Evolutionary conservation across 2,329 filamentous ascomycete genomes (phyloP), one percentile per base, ranked within the genome.

Genomic region (Aspergillus fructus): DNA sequence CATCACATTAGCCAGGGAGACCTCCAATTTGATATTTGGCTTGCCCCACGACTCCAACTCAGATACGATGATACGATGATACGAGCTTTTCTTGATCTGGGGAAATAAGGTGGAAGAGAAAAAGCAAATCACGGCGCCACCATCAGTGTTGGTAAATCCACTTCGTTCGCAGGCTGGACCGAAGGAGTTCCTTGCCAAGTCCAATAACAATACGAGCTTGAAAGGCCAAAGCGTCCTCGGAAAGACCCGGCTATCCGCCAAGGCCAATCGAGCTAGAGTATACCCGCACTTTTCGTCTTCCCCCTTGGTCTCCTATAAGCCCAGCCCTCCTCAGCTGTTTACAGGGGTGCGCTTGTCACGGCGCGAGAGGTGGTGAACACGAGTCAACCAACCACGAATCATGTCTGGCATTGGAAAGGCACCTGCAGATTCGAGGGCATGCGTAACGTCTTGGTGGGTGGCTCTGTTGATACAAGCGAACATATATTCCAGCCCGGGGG

Each of bases 161-260:
- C 52, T 55, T 40, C 54, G 54, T 56, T 56, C 54, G 54, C 54
- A 56, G 54, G 19, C 47, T 47, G n/a, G 30, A 12, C 40, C 23
- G 43, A 51, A 33, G 48, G 41, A 24, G 48, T 56, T 56, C 54
- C 41, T 48, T 46, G 15, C 12, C 41, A 40, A 47, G 48, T 13
- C 48, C 33, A 56, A 47, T 56, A 46, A 41, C 21, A 56, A 56
- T 34, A 51, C 40, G 48, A 51, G 21, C 9, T 47, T 27, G 30
- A 19, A 33, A 12, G 55, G 49, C 17, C 48, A 52, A 34, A 48
- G 49, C 48, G 30, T 17, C n/a, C 12, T 53, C 55, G 49, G 55
- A 21, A 56, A 50, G 37, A 56, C 41, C 48, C 53, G 47, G 47
- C 50, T 39, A 56, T 33, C 42, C 34, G 54, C 49, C 42, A 41